These are phyloP conservation scores for Colletotrichum acutatum DNA, from an alignment of 2,329 filamentous ascomycete species.

Conservation along the genomic window DNA sequence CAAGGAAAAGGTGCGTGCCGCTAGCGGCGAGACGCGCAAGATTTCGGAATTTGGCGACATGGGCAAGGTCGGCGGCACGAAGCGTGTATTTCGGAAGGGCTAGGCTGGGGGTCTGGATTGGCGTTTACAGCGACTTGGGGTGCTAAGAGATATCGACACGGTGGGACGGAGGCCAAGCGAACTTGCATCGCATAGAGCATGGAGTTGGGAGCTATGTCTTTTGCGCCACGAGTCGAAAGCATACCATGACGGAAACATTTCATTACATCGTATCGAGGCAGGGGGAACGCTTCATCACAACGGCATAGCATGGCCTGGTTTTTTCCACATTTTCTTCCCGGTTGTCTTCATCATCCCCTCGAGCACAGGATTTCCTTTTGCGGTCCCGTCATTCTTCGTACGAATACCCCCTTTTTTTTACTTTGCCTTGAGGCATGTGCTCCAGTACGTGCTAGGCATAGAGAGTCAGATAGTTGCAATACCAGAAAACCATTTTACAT, in stretches of 20 bases:
- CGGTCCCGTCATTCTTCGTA: constrained; percentile 5
- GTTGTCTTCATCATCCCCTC: not conserved
- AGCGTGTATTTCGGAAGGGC: constrained; percentile 72
- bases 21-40: constrained; percentile 66
- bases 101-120: not conserved
- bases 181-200: constrained; percentile 3
- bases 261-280: constrained; percentile 7
- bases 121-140: not conserved
- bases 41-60: constrained; percentile 71
- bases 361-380: not conserved
- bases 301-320: constrained; percentile 1
- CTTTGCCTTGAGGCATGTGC: not conserved
- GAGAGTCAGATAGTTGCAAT: constrained; percentile 7
- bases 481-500: not conserved
- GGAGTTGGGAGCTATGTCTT: constrained; percentile 24
- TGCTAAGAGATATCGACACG: not conserved
- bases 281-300: not conserved
- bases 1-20: constrained; percentile 80
- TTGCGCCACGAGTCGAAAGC: constrained; percentile 18
- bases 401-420: constrained; percentile 21
- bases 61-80: constrained; percentile 78
- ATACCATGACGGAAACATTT: constrained; percentile 23
- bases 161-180: constrained; percentile 2
- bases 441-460: not conserved
- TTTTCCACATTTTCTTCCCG: not conserved